Base-by-base conservation (phyloP, 371 early-diverging fungal species). In the Mortierella sp. region DNA sequence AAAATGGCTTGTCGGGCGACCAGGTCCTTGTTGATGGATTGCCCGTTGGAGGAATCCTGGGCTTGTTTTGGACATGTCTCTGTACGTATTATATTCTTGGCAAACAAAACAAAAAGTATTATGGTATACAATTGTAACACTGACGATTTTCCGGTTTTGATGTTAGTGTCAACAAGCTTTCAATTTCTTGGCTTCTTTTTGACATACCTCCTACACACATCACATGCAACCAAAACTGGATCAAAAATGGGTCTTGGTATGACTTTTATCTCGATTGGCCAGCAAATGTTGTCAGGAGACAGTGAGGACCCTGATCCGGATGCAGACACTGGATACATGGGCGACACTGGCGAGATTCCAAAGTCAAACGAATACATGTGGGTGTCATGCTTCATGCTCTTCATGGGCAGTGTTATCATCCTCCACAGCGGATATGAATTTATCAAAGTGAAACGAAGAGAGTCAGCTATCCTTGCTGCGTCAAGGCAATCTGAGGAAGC, bases 101-200 rank as follows among this genome's bases (percentile, higher is more conserved):
- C 28, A 28, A 61, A 28, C 24, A 47, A n/a, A 22, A n/a, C 24
- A 13, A 59, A 59, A 28, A 22, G 9, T 43, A 43, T 6, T 9
- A 59, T 32, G 32, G 15, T 28, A 28, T 28, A 28, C 28, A 28
- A 28, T 2, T 28, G 28, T 28, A 28, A 28, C 28, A 28, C 28
- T 28, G 28, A 28, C 28, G 28, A 28, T 28, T 28, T 28, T 28
- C 28, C 28, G 28, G 2, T 28, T 28, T 28, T n/a, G 2, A n/a
- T 59, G n/a, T 33, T 65, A 15, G 91, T 89, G n/a, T 91, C 91
- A 47, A 88, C 88, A 76, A 88, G 90, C 67, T 93, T 93, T 74
- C 92, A 91, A 70, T 88, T 91, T 72, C 88, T 92, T 28, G 93
- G 92, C 15, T 93, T 93, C 71, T 86, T 93, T 74, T 69, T 93